Conservation (phyloP, 192 early-diverging fungal genomes). For the Haplosporangium gracile region DNA sequence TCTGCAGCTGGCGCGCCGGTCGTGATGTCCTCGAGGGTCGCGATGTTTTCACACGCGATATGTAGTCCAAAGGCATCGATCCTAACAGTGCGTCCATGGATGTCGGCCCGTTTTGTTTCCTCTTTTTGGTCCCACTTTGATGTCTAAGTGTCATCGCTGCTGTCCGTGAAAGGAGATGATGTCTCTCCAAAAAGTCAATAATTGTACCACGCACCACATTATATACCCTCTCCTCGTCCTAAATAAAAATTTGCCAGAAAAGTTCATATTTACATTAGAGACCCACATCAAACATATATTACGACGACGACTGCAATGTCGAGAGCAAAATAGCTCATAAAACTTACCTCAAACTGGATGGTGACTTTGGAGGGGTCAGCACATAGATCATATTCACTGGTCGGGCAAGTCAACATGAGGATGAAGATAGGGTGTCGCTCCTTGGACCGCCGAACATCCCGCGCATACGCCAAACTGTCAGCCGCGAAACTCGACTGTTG, state of each 20-base stretch:
- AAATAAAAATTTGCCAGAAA: background rate
- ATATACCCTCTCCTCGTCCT: slow-evolving; percentile 41
- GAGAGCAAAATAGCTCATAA: too few relatives aligned
- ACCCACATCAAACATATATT: background rate
- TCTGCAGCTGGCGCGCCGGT: background rate
- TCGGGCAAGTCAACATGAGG: slow-evolving; percentile 62
- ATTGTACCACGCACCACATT: slow-evolving; percentile 31
- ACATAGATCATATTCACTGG: slow-evolving; percentile 63
- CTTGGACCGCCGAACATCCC: slow-evolving; percentile 22
- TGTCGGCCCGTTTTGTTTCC: background rate
- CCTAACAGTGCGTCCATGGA: background rate
- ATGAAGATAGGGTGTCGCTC: slow-evolving; percentile 69
- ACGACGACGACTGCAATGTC: too few relatives aligned
- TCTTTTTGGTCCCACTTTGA: slow-evolving; percentile 23
- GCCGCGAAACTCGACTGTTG: slow-evolving; percentile 33
- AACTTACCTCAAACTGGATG: slow-evolving; percentile 65
- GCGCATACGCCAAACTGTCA: slow-evolving; percentile 33
- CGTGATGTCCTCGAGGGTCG: slow-evolving; percentile 8
- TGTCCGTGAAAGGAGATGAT: slow-evolving; percentile 37
- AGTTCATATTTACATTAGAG: background rate
- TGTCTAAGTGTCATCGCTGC: slow-evolving; percentile 11
- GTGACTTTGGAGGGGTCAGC: slow-evolving; percentile 68
- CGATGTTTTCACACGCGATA: slow-evolving; percentile 32
- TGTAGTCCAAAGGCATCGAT: background rate
- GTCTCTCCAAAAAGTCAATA: slow-evolving; percentile 44